Percentiles rank a stretch among this genome's conserved stretches.
Conservation (phyloP, 805 yeast genomes). For the Saturnispora serradocipensis region DNA sequence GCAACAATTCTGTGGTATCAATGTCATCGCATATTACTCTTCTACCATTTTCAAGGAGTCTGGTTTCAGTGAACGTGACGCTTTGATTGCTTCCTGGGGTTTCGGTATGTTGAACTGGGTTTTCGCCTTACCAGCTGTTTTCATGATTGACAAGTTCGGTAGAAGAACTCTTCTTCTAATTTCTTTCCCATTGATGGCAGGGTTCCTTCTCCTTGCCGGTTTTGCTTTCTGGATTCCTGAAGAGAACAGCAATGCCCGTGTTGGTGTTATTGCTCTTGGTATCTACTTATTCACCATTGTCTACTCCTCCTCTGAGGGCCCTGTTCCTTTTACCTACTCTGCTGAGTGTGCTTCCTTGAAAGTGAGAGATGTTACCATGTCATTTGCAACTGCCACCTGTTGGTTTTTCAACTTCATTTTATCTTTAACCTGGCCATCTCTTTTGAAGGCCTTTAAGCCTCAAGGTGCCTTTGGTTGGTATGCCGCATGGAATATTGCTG, state of each 20-base stretch:
- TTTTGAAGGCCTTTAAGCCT: conserved; percentile 55
- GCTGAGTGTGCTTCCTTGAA: conserved; percentile 62
- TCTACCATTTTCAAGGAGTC: conserved; percentile 51
- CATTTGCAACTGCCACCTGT: conserved; percentile 65
- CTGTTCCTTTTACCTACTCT: conserved; percentile 59
- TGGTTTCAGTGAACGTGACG: conserved; percentile 38
- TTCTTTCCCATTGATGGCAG: conserved; percentile 41
- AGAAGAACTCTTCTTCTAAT: conserved; percentile 39
- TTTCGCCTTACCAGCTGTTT: conserved; percentile 46
- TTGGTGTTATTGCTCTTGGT: conserved; percentile 30
- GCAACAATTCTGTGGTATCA: conserved; percentile 74
- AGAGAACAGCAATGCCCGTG: conserved; percentile 21
- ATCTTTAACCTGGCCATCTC: conserved; percentile 65
- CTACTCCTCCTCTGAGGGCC: conserved; percentile 81
- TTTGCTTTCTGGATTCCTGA: conserved; percentile 33
- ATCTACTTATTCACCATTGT: conserved; percentile 57
- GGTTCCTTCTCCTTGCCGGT: conserved; percentile 52
- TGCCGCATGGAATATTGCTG: conserved; percentile 46
- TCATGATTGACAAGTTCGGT: conserved; percentile 52
- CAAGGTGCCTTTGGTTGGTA: conserved; percentile 75
- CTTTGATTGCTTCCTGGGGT: conserved; percentile 44
- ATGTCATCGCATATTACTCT: conserved; percentile 68
- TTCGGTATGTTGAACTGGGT: conserved; percentile 63
- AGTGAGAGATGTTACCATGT: conserved; percentile 65
- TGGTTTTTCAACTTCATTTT: conserved; percentile 72